These are phyloP conservation scores for Torulaspora maleeae DNA, from an alignment of 805 yeast species.

Conservation along the genomic window DNA sequence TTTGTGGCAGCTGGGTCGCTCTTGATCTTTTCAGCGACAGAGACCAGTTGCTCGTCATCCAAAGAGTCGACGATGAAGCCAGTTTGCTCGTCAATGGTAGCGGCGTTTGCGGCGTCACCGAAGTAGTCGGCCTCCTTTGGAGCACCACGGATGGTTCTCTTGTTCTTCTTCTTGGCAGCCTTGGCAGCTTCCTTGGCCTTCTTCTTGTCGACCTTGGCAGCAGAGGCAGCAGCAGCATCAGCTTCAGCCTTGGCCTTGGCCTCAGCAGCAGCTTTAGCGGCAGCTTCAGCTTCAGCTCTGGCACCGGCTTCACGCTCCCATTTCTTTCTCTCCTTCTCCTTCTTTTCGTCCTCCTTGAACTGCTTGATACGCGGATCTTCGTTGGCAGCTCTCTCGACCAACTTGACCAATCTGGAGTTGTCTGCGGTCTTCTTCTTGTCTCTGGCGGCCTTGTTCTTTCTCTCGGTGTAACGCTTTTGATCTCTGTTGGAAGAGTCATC, in stretches of 20 bases:
- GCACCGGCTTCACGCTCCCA: slow-evolving; percentile 99
- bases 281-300: slow-evolving; percentile 93
- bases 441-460: slow-evolving; percentile 94
- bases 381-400: slow-evolving; percentile 79
- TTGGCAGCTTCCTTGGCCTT: slow-evolving; percentile 94
- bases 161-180: slow-evolving; percentile 89
- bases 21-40: slow-evolving; percentile 63
- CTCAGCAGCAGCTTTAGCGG: slow-evolving; percentile 81
- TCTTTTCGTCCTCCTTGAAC: slow-evolving; percentile 91
- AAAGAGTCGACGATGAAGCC: slow-evolving; percentile 73
- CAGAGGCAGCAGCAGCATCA: slow-evolving; percentile 57
- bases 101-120: slow-evolving; percentile 67
- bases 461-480: slow-evolving; percentile 97
- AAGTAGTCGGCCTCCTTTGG: slow-evolving; percentile 83
- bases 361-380: slow-evolving; percentile 94
- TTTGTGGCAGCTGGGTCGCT: slow-evolving; percentile 55
- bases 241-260: slow-evolving; percentile 77
- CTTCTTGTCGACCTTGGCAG: slow-evolving; percentile 72
- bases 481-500: slow-evolving; percentile 99
- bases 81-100: slow-evolving; percentile 70
- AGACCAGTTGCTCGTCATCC: slow-evolving; percentile 72
- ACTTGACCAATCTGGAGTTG: slow-evolving; percentile 78
- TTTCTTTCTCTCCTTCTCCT: slow-evolving; percentile 88
- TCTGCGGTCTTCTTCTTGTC: slow-evolving; percentile 97
- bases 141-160: slow-evolving; percentile 76